Conservation (phyloP, 805 yeast genomes). For the Yarrowia sp. region DNA sequence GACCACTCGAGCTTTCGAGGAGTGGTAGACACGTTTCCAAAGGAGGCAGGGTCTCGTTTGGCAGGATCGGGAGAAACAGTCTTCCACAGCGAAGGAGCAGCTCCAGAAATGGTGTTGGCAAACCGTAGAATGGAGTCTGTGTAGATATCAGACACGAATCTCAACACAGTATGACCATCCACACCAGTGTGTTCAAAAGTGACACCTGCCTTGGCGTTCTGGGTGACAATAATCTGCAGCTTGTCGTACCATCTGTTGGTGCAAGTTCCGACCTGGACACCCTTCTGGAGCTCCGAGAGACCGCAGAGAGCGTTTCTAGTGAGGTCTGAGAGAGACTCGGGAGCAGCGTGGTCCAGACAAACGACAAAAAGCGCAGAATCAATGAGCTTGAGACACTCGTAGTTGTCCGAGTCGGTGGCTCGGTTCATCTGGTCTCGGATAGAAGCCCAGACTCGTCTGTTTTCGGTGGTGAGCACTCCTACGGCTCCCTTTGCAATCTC, state of each 20-base stretch:
- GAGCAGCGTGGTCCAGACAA: conserved; percentile 74
- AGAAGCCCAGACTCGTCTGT: conserved; percentile 81
- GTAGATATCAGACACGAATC: conserved; percentile 85
- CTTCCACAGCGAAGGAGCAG: conserved; percentile 70
- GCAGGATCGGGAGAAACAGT: conserved; percentile 49
- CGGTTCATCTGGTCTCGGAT: conserved; percentile 51
- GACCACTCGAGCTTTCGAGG: conserved; percentile 91
- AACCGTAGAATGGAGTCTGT: conserved; percentile 86
- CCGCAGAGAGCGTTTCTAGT: conserved; percentile 89
- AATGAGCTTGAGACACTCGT: conserved; percentile 66
- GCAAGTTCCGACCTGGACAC: conserved; percentile 90
- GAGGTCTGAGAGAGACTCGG: conserved; percentile 54
- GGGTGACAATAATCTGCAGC: conserved; percentile 78
- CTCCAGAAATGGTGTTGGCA: conserved; percentile 76
- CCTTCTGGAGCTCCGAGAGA: conserved; percentile 68
- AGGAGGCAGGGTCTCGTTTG: conserved; percentile 43
- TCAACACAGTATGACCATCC: conserved; percentile 88
- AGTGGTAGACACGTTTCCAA: conserved; percentile 51
- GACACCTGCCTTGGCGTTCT: conserved; percentile 87
- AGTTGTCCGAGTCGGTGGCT: conserved; percentile 47
- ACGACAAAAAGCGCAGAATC: conserved; percentile 81
- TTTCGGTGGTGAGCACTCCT: conserved; percentile 88
- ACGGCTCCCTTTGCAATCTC: conserved; percentile 75
- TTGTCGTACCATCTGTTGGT: conserved; percentile 95
- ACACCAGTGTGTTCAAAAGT: conserved; percentile 91